Base-by-base conservation (phyloP, 2,329 filamentous ascomycete species). In the Capronia epimyces region DNA sequence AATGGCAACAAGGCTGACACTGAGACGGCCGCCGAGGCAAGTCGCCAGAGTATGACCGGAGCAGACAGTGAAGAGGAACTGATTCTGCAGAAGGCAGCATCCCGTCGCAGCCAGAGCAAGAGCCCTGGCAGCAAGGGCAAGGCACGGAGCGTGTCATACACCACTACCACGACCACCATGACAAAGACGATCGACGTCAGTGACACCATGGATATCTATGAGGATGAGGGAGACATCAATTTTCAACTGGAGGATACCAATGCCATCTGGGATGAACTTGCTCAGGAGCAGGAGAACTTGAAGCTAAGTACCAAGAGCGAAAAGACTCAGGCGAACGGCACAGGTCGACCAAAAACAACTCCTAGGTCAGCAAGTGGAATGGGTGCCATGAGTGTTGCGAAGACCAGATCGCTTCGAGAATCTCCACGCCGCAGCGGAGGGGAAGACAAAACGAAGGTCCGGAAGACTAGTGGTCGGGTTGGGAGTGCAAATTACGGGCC, bases 51-150 rank as follows among this genome's bases (percentile, higher is more conserved):
- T 12, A 76, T 78, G 15, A 78, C 65, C 64, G 71, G 62, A 29
- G 67, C 74, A 8, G 87, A 93, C 65, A 86, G 84, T 16, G 89
- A 95, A 54, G 88, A 95, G 64, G 89, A 95, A 66, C 80, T 81
- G 62, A 85, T 89, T 63, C 71, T 95, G 40, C 84, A 89, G 43
- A 82, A 88, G 76, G 79, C 81, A 57, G 80, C 81, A 21, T 81
- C 83, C 74, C 81, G 79, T 12, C 49, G 59, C 20, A 58, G 55
- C 32, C 52, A 58, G 27, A 59, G 55, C 49, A 49, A 51, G 37
- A 55, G 51, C 21, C 59, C 59, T 8, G 43, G 49, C 18, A 54
- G 57, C 47, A 64, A 60, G 36, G 62, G 59, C 22, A 63, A 65
- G 43, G 60, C 59, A 25, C 61, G 64, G 18, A 60, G 57, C 45